Conservation (phyloP, 1,284 basidiomycete species). For the Vanrija pseudolonga region DNA sequence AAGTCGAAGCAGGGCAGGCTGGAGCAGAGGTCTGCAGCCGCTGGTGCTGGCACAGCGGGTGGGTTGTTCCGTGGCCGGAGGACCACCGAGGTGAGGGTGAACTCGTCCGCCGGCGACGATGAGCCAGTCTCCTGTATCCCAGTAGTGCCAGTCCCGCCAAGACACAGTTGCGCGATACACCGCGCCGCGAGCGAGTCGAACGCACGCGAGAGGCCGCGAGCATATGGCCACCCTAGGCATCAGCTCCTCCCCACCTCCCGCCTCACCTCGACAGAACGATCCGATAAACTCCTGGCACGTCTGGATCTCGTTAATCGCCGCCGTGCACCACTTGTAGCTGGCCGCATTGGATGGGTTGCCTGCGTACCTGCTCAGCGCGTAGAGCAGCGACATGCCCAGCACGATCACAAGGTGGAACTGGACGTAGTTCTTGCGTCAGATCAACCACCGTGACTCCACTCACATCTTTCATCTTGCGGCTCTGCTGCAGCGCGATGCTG, state of each 20-base stretch:
- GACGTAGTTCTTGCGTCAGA: background rate
- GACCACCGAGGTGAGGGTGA: no score
- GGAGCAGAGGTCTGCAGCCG: no score
- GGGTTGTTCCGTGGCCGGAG: no score
- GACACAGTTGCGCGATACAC: background rate
- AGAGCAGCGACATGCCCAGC: conserved; percentile 7
- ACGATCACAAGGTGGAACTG: conserved; percentile 6
- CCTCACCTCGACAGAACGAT: background rate
- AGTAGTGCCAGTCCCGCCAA: background rate
- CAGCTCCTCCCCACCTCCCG: no score
- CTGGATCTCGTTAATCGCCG: background rate
- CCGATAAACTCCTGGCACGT: background rate
- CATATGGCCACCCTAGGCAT: background rate
- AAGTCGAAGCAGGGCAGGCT: no score
- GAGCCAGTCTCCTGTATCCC: no score
- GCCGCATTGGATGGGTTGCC: background rate
- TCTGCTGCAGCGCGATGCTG: background rate
- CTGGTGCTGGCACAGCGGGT: no score
- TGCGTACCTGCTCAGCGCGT: conserved; percentile 1
- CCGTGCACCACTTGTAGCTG: background rate
- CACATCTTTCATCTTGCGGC: conserved; percentile 2
- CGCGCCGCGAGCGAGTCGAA: background rate
- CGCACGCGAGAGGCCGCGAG: background rate
- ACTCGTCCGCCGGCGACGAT: no score
- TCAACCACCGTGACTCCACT: no score